Evolutionary conservation across 2,329 filamentous ascomycete species (phyloP).

Genomic region (Bretziella fagacearum): DNA sequence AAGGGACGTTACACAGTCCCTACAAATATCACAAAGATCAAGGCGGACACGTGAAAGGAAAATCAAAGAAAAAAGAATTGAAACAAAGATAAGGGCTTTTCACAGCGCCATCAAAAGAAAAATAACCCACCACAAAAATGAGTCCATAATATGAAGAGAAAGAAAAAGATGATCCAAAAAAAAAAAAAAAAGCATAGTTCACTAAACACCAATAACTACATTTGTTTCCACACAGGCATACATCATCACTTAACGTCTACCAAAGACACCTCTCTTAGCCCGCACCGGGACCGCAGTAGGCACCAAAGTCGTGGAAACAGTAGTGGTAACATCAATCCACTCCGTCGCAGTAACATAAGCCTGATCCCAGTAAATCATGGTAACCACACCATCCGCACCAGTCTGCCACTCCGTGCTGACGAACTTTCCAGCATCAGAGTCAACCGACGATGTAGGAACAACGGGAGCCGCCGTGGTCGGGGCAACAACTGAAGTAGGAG

Average conservation of each 20-base stretch:
- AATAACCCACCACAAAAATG: neutral
- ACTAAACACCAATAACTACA: neutral
- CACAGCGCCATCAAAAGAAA: neutral
- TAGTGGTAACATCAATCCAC: conserved; percentile 25
- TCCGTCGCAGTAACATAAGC: conserved; percentile 36
- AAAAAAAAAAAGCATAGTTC: neutral
- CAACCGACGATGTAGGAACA: conserved; percentile 18
- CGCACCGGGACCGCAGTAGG: conserved; percentile 18
- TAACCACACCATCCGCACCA: conserved; percentile 29
- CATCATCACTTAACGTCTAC: neutral
- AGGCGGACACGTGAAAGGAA: too few relatives aligned
- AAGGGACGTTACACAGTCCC: too few relatives aligned
- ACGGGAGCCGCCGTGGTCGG: conserved; percentile 5
- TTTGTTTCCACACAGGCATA: neutral
- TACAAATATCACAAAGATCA: too few relatives aligned
- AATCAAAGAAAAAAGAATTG: neutral
- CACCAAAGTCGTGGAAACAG: conserved; percentile 20
- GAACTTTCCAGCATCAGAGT: conserved; percentile 22
- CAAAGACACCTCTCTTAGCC: conserved; percentile 9
- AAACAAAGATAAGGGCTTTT: too few relatives aligned
- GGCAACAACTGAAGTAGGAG: too few relatives aligned
- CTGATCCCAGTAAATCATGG: conserved; percentile 41
- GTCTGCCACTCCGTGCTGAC: conserved; percentile 38
- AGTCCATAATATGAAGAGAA: neutral
- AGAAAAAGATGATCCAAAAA: neutral